Evolutionary conservation across 176 grass and related monocot genomes (phyloP).

Genomic region (Leersia perrieri): DNA sequence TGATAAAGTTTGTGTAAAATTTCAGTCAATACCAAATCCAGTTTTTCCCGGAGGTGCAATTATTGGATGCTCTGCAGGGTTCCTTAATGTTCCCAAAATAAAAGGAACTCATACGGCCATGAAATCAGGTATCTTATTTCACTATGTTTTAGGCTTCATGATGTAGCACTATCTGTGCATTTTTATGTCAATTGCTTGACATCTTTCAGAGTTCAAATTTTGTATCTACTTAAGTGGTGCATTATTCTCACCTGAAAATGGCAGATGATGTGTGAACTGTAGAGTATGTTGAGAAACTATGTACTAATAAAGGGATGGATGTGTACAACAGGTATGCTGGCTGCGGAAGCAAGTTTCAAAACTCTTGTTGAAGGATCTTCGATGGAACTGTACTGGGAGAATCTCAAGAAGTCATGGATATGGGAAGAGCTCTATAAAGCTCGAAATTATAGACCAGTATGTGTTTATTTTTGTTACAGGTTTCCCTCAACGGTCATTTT

Average conservation of each 20-base stretch:
- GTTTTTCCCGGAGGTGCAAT: slow-evolving; percentile 93
- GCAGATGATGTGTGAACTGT: background rate
- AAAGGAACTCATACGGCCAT: slow-evolving; percentile 98
- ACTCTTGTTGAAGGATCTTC: slow-evolving; percentile 66
- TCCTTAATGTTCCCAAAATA: slow-evolving; percentile 96
- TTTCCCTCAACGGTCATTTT: background rate
- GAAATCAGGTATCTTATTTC: slow-evolving; percentile 73
- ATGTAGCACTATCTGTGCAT: background rate
- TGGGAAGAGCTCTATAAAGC: slow-evolving; percentile 92
- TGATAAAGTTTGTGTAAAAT: slow-evolving; percentile 34
- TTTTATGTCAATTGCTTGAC: background rate
- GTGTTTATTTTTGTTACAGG: slow-evolving; percentile 25
- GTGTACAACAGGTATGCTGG: slow-evolving; percentile 81
- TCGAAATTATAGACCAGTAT: slow-evolving; percentile 90
- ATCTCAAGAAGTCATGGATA: slow-evolving; percentile 93
- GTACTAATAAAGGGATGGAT: slow-evolving; percentile 38
- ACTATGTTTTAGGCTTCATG: slow-evolving; percentile 1
- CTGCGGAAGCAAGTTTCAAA: slow-evolving; percentile 78
- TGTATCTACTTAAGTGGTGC: background rate
- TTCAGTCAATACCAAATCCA: slow-evolving; percentile 95
- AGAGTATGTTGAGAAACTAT: background rate
- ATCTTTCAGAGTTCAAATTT: background rate
- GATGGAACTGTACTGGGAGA: slow-evolving; percentile 87
- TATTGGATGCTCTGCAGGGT: slow-evolving; percentile 95
- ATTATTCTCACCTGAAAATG: background rate